Evolutionary conservation across 2,329 filamentous ascomycete genomes (phyloP), one percentile per base, ranked within the genome.

Genomic region (Cytospora piceicola): DNA sequence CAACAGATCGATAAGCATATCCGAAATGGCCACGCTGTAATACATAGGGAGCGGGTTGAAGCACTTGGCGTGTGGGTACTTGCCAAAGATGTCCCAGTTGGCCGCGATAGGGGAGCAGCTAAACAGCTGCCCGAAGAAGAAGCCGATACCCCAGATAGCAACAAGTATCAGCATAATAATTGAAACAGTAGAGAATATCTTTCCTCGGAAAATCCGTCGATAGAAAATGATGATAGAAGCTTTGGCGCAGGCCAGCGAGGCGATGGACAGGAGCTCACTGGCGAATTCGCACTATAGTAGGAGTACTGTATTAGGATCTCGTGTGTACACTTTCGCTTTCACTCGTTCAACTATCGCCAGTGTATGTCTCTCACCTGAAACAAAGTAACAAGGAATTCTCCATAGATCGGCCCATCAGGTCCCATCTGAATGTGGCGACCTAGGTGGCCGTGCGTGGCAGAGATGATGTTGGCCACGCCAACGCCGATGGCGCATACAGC

Each of bases 181-280:
- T 12, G 53, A 32, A 0, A 55, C 32, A 17, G n/a, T 30, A 15
- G 29, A 32, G 29, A 55, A 55, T 20, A 8, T 30, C 27, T 30
- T 30, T 12, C 53, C 53, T 8, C 53, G 53, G 53, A 55, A 55
- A 14, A 55, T 55, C 27, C 53, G 53, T 30, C 53, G 53, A 30
- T 55, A 55, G 53, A 34, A 55, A 12, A 20, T 24, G n/a, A 55
- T 29, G 15, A 55, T 55, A n/a, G 53, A 55, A 29, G 27, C 29
- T 34, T 55, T 55, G 15, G 53, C 32, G 34, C 29, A 55, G 53
- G 53, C 27, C 32, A 55, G n/a, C 11, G 53, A 30, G 32, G 29
- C 27, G 32, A 34, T 55, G 17, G 53, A 55, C 6, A 55, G 32
- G 20, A 55, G 27, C 53, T 30, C 32, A 34, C 27, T 55, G 53